Conservation (phyloP, 2,329 filamentous ascomycete species). For the Alternaria conjuncta region DNA sequence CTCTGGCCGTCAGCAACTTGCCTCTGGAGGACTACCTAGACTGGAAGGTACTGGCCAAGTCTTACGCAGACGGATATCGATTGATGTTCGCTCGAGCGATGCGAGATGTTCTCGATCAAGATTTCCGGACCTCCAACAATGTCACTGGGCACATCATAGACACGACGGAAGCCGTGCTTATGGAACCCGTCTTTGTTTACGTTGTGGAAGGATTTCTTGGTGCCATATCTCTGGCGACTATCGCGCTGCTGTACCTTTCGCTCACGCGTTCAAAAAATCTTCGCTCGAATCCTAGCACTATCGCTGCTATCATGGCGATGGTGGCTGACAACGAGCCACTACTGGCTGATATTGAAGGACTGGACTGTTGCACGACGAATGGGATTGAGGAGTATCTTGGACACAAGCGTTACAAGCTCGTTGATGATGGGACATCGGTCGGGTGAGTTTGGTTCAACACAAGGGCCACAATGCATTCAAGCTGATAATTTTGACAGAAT, state of each 20-base stretch:
- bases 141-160: conserved; percentile 24
- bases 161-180: conserved; percentile 42
- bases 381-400: conserved; percentile 19
- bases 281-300: conserved; percentile 42
- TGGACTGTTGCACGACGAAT: conserved; percentile 31
- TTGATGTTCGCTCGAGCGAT: conserved; percentile 51
- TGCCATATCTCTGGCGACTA: conserved; percentile 25
- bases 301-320: conserved; percentile 47
- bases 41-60: conserved; percentile 35
- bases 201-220: conserved; percentile 47
- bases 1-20: conserved; percentile 36
- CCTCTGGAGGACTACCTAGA: conserved; percentile 45
- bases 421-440: not conserved
- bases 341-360: conserved; percentile 25
- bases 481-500: conserved; percentile 1
- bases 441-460: not conserved
- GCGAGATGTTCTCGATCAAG: conserved; percentile 33
- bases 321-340: conserved; percentile 32
- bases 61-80: conserved; percentile 52
- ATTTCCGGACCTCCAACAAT: conserved; percentile 9
- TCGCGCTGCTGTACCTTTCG: conserved; percentile 33
- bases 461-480: not conserved
- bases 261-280: conserved; percentile 25
- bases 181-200: conserved; percentile 49
- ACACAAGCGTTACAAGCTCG: conserved; percentile 19